Percentiles rank a stretch among this genome's conserved stretches.
These are phyloP conservation scores for Limnanthes douglasii DNA, from an alignment of 345 rosid species.

Conservation along the genomic window DNA sequence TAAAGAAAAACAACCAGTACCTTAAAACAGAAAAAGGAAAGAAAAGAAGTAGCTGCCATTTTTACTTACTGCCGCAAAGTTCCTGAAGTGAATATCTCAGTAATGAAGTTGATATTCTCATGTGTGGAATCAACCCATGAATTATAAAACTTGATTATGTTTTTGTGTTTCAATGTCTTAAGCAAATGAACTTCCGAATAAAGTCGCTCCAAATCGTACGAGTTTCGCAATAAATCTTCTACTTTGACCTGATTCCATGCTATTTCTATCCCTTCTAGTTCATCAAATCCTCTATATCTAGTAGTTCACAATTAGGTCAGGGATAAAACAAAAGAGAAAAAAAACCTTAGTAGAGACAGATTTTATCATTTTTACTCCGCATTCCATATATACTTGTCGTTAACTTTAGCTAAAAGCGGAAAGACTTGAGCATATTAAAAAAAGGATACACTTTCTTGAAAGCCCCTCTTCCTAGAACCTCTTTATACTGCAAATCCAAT, in stretches of 20 bases:
- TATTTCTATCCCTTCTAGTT: slow-evolving; percentile 87
- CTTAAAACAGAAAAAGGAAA: background rate
- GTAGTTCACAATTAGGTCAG: too few relatives aligned
- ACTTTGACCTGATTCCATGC: slow-evolving; percentile 96
- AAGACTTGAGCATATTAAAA: too few relatives aligned
- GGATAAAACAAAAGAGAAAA: too few relatives aligned
- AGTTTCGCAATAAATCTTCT: slow-evolving; percentile 60
- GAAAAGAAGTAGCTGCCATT: slow-evolving; percentile 2
- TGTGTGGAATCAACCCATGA: slow-evolving; percentile 76
- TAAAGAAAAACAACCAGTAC: background rate
- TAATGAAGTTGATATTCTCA: slow-evolving; percentile 76
- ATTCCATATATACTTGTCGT: too few relatives aligned
- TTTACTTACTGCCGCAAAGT: slow-evolving; percentile 70
- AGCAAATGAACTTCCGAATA: slow-evolving; percentile 92
- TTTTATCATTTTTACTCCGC: too few relatives aligned
- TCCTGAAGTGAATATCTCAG: slow-evolving; percentile 96
- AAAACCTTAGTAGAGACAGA: too few relatives aligned
- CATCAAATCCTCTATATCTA: slow-evolving; percentile 96
- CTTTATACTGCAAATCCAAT: slow-evolving; percentile 49
- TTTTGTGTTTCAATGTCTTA: slow-evolving; percentile 80
- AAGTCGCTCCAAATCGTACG: slow-evolving; percentile 77
- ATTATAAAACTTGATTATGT: slow-evolving; percentile 70
- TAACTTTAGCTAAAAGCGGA: too few relatives aligned
- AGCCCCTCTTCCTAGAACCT: slow-evolving; percentile 91
- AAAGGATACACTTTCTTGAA: slow-evolving; percentile 98